phyloP scores from a whole-genome alignment of 169 alveolate genomes.

The Cryptosporidium andersoni region DNA sequence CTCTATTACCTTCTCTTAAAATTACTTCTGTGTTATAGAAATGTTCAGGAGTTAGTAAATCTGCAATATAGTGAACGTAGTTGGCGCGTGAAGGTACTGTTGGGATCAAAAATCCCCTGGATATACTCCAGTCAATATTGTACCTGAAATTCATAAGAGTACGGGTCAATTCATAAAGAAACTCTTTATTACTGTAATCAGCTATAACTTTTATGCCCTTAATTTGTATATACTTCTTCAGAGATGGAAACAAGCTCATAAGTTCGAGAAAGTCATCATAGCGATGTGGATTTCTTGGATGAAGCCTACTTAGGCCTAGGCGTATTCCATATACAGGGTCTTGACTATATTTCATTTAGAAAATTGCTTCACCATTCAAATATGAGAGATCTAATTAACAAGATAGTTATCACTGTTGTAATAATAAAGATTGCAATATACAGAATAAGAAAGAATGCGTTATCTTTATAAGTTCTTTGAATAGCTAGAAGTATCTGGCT shows the following conservation, averaged over 20 bases:
- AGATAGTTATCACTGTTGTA: slow-evolving; percentile 20
- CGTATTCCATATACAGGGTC: neutral
- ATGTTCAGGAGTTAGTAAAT: slow-evolving; percentile 71
- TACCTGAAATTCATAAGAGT: slow-evolving; percentile 38
- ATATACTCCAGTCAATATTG: slow-evolving; percentile 39
- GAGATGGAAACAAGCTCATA: slow-evolving; percentile 8
- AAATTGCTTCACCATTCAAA: neutral
- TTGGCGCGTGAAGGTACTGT: slow-evolving; percentile 76
- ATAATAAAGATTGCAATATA: slow-evolving; percentile 26
- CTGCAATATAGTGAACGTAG: slow-evolving; percentile 76
- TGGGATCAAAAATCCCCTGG: slow-evolving; percentile 71
- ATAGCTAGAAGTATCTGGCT: slow-evolving; percentile 24
- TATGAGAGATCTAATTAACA: slow-evolving; percentile 19
- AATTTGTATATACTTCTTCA: slow-evolving; percentile 25
- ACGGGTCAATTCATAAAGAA: slow-evolving; percentile 8
- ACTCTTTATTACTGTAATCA: slow-evolving; percentile 19
- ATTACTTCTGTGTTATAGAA: slow-evolving; percentile 27
- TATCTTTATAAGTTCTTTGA: slow-evolving; percentile 25
- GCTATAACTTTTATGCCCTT: slow-evolving; percentile 7
- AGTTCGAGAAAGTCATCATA: slow-evolving; percentile 31
- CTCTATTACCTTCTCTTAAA: neutral
- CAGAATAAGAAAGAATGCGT: slow-evolving; percentile 41
- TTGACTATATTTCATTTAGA: neutral
- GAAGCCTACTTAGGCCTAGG: neutral
- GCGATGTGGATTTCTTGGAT: slow-evolving; percentile 29